Evolutionary conservation across 2,329 filamentous ascomycete species (phyloP).

Genomic region (Colletotrichum sp.): DNA sequence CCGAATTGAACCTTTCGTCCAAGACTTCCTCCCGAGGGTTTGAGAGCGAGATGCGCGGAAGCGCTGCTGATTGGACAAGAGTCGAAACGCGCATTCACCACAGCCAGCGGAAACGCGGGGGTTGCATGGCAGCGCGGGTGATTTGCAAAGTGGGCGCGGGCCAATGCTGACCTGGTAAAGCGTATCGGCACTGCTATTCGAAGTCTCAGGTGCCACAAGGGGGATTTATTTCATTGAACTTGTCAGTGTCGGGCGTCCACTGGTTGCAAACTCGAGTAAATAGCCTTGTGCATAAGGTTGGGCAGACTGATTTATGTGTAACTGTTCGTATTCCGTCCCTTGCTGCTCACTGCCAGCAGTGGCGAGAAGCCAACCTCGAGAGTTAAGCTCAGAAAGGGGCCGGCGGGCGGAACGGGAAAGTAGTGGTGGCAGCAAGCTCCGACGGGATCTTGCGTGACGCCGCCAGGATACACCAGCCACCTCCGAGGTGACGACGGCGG

Average conservation of each 20-base stretch:
- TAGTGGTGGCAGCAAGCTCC: not conserved
- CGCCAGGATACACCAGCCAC: not conserved
- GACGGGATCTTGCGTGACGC: not conserved
- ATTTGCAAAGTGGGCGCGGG: slow-evolving; percentile 5
- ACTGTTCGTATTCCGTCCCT: not conserved
- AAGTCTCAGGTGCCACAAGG: not conserved
- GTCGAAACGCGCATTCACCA: not conserved
- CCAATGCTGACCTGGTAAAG: slow-evolving; percentile 8
- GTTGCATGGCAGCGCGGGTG: slow-evolving; percentile 12
- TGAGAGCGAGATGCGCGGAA: not conserved
- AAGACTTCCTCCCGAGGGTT: not conserved
- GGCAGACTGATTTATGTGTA: not conserved
- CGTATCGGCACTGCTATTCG: not conserved
- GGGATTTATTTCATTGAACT: not conserved
- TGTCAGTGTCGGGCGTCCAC: not conserved
- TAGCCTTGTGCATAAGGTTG: not conserved
- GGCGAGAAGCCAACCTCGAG: not conserved
- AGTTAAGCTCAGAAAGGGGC: not conserved
- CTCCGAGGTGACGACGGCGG: not conserved
- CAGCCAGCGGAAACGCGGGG: slow-evolving; percentile 1
- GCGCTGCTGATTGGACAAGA: not conserved
- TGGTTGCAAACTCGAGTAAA: not conserved
- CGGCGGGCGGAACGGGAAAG: not conserved
- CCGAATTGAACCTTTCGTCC: not conserved
- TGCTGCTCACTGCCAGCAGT: not conserved